Percentiles rank a stretch among this genome's conserved stretches.
phyloP scores from a whole-genome alignment of 495 filamentous ascomycete species.

The Penicillium mononematosum region DNA sequence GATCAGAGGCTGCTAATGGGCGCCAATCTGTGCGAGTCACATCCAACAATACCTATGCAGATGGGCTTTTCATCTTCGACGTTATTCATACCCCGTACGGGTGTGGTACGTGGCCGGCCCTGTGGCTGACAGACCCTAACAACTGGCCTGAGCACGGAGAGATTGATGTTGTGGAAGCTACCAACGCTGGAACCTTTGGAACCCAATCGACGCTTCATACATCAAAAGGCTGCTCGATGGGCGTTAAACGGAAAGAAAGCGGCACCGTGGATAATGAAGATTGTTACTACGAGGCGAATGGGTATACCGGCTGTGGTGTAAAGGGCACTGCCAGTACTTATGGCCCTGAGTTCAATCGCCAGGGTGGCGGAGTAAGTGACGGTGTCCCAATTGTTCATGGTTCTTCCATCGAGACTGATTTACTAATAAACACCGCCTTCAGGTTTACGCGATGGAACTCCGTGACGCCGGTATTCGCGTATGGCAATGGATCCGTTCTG shows the following conservation, averaged over 20 bases:
- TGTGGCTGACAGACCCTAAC: constrained; percentile 56
- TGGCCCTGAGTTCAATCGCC: constrained; percentile 39
- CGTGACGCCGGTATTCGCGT: constrained; percentile 37
- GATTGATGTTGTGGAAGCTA: constrained; percentile 41
- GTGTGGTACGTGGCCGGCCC: constrained; percentile 50
- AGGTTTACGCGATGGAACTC: constrained; percentile 41
- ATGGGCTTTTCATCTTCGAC: constrained; percentile 49
- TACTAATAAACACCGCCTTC: not conserved
- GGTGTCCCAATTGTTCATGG: not conserved
- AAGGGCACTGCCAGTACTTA: constrained; percentile 29
- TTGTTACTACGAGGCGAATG: constrained; percentile 26
- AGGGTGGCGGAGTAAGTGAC: constrained; percentile 38
- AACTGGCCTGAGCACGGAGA: constrained; percentile 52
- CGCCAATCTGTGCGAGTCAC: constrained; percentile 47
- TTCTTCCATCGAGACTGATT: not conserved
- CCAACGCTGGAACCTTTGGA: constrained; percentile 35
- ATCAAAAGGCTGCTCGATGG: constrained; percentile 35
- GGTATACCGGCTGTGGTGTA: constrained; percentile 40
- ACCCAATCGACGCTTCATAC: constrained; percentile 40
- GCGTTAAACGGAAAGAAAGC: constrained; percentile 38
- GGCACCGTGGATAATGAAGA: constrained; percentile 22
- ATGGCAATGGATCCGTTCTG: constrained; percentile 39
- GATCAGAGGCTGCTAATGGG: constrained; percentile 26
- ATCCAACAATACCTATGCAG: constrained; percentile 45
- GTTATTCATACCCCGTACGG: constrained; percentile 39